A percentile compares a stretch with the other conserved stretches of the same genome.
Evolutionary conservation across 192 early-diverging fungal genomes (phyloP).

Genomic region (Podila epigama): DNA sequence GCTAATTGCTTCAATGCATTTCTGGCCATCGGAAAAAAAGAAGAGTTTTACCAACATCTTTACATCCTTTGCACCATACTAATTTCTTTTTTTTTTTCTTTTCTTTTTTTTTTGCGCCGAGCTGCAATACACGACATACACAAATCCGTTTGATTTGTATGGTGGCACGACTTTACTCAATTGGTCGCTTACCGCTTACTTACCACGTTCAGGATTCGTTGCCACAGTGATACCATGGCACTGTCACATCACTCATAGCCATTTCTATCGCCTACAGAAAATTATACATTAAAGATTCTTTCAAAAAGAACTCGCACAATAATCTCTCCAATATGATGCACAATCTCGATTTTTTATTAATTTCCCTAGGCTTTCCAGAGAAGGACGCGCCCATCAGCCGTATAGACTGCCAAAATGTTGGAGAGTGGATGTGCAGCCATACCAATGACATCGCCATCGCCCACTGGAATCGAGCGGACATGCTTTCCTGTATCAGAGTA

Average conservation of each 20-base stretch:
- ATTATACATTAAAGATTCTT: neutral
- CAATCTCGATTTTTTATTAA: no score
- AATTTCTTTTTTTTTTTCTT: no score
- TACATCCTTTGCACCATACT: neutral
- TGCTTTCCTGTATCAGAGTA: conserved; percentile 65
- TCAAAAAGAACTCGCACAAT: no score
- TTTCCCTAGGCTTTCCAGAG: conserved; percentile 62
- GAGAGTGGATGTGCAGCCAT: conserved; percentile 83
- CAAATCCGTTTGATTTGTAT: no score
- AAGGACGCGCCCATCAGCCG: conserved; percentile 70
- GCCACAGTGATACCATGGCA: no score
- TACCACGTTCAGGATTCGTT: no score
- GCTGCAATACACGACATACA: no score
- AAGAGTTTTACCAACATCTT: conserved; percentile 2
- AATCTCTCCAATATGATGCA: no score
- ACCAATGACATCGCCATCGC: conserved; percentile 77
- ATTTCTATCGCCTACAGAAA: neutral
- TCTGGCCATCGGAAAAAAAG: conserved; percentile 29
- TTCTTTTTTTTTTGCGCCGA: no score
- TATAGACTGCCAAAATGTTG: conserved; percentile 76
- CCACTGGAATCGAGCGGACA: conserved; percentile 51
- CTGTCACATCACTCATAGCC: no score
- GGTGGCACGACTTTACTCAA: no score
- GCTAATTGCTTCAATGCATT: conserved; percentile 40
- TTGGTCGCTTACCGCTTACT: no score